Evolutionary conservation across 345 rosid species (phyloP).

Genomic region (Brassica nigra): DNA sequence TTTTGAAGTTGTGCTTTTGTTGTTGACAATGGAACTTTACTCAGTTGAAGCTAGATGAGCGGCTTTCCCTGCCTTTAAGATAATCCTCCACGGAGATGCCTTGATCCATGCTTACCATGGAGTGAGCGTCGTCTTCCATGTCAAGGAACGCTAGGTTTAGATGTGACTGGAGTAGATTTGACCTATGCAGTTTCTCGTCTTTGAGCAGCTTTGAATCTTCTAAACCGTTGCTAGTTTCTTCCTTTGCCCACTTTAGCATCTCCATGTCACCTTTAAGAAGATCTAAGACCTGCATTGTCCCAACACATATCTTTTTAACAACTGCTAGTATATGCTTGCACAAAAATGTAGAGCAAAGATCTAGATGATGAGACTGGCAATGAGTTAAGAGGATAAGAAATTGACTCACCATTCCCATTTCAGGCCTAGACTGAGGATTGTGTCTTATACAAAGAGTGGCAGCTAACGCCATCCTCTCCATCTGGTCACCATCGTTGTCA

Average conservation of each 20-base stretch:
- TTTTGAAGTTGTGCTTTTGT: constrained; percentile 13
- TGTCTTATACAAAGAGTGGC: constrained; percentile 83
- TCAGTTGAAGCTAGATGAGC: constrained; percentile 81
- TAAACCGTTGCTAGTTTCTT: constrained; percentile 45
- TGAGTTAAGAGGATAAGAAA: background rate
- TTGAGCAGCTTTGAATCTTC: constrained; percentile 51
- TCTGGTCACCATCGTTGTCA: constrained; percentile 49
- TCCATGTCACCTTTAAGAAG: constrained; percentile 76
- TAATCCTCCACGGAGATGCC: constrained; percentile 74
- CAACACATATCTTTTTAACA: background rate
- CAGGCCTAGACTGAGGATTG: constrained; percentile 67
- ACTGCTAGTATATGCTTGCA: background rate
- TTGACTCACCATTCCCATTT: constrained; percentile 64
- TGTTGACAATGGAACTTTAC: background rate
- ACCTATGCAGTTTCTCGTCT: constrained; percentile 50
- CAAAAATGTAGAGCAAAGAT: background rate
- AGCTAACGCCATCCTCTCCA: constrained; percentile 80
- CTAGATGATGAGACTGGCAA: background rate
- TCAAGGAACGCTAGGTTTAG: constrained; percentile 79
- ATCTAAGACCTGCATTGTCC: constrained; percentile 56
- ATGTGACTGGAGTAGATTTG: constrained; percentile 84
- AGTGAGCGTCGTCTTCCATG: constrained; percentile 67
- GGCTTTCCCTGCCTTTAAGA: constrained; percentile 82
- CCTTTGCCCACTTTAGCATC: constrained; percentile 57
- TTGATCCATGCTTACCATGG: constrained; percentile 63